Evolutionary conservation across 2,329 filamentous ascomycete genomes (phyloP).

Genomic region (Cladosporium colombiae): DNA sequence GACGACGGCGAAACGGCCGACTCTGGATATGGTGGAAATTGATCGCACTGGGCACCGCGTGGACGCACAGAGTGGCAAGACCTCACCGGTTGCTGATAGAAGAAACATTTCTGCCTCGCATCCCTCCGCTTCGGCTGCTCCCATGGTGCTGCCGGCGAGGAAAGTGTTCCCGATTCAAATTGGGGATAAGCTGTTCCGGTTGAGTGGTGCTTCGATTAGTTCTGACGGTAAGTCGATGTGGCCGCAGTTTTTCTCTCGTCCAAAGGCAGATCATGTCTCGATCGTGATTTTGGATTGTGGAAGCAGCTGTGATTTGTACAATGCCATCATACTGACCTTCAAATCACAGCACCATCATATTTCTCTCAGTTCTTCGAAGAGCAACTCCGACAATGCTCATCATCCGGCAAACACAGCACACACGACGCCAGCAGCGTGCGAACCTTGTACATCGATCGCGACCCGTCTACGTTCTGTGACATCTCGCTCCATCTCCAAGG

Average conservation of each 20-base stretch:
- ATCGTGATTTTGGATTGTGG: no score
- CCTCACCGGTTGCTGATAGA: background rate
- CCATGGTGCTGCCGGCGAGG: slow-evolving; percentile 62
- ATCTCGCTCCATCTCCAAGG: slow-evolving; percentile 90
- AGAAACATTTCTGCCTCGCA: slow-evolving; percentile 1
- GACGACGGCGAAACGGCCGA: slow-evolving; percentile 7
- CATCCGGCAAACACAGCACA: slow-evolving; percentile 45
- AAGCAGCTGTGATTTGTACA: no score
- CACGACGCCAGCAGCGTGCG: slow-evolving; percentile 52
- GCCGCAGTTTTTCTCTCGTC: background rate
- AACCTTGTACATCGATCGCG: slow-evolving; percentile 92
- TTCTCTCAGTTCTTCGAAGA: slow-evolving; percentile 92
- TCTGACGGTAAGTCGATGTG: slow-evolving; percentile 63
- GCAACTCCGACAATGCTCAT: slow-evolving; percentile 67
- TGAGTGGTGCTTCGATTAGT: slow-evolving; percentile 69
- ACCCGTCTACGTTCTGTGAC: slow-evolving; percentile 83
- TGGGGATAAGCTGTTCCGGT: slow-evolving; percentile 66
- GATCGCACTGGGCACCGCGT: background rate
- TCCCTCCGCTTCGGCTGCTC: slow-evolving; percentile 22
- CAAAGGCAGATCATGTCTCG: background rate
- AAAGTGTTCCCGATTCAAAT: slow-evolving; percentile 73
- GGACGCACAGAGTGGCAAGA: background rate
- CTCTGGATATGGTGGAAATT: slow-evolving; percentile 10
- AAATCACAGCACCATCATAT: slow-evolving; percentile 74
- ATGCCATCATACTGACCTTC: no score